Evolutionary conservation across 495 filamentous ascomycete species (phyloP).

Genomic region (Podospora tetraspora): DNA sequence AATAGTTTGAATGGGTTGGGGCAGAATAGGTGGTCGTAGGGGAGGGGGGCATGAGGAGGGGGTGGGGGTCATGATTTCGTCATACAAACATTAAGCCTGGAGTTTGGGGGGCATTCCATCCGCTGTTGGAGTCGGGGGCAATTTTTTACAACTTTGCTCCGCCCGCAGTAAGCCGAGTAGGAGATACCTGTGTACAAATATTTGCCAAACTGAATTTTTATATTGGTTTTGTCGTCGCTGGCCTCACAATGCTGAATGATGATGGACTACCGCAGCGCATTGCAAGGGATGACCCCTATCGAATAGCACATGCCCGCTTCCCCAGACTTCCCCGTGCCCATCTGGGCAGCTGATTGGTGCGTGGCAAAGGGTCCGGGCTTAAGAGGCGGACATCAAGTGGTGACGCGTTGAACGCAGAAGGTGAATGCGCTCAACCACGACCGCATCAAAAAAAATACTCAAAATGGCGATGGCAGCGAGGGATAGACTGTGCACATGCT

Average conservation of each 20-base stretch:
- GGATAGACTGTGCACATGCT: too few relatives aligned
- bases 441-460: too few relatives aligned
- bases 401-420: too few relatives aligned
- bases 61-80: background rate
- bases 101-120: background rate
- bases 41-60: slow-evolving; percentile 4
- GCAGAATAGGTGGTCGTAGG: slow-evolving; percentile 28
- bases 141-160: background rate
- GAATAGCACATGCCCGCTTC: background rate
- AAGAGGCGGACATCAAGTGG: too few relatives aligned
- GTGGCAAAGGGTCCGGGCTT: background rate
- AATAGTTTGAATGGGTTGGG: slow-evolving; percentile 33
- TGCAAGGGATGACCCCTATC: background rate
- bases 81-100: background rate
- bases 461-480: too few relatives aligned
- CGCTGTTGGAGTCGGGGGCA: background rate
- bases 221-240: background rate
- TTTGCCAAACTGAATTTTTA: too few relatives aligned
- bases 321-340: background rate
- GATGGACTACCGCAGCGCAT: background rate
- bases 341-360: slow-evolving; percentile 27
- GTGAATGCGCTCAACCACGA: too few relatives aligned
- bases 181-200: slow-evolving; percentile 4
- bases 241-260: background rate
- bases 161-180: background rate